Conservation (phyloP, 306 rosid species). For the Pyrus pyrifolia region DNA sequence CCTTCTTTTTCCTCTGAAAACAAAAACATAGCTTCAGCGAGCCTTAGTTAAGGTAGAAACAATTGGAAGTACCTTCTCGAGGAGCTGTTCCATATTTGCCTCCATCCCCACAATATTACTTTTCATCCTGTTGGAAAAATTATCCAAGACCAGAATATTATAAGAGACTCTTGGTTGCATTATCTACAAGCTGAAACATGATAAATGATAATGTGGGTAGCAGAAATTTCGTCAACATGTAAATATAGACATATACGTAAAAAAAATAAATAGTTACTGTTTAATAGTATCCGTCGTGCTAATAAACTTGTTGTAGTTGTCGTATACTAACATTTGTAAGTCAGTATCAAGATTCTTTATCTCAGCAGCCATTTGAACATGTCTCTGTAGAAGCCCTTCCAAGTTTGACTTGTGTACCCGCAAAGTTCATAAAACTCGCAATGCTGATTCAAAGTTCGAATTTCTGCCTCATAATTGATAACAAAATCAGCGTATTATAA, state of each 20-base stretch:
- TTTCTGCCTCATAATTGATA: background rate
- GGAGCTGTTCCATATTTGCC: slow-evolving; percentile 84
- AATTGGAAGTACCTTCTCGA: slow-evolving; percentile 46
- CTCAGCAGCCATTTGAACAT: slow-evolving; percentile 88
- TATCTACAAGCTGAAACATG: background rate
- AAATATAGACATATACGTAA: background rate
- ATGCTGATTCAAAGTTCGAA: background rate
- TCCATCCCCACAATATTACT: slow-evolving; percentile 93
- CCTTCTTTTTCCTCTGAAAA: background rate
- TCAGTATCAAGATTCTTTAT: slow-evolving; percentile 98
- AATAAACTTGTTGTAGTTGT: slow-evolving; percentile 86
- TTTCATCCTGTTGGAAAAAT: slow-evolving; percentile 59
- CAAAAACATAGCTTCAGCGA: background rate
- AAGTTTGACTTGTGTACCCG: slow-evolving; percentile 63
- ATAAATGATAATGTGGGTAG: background rate
- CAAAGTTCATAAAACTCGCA: slow-evolving; percentile 6
- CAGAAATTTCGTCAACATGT: background rate
- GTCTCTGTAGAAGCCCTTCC: slow-evolving; percentile 77
- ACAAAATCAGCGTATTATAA: background rate
- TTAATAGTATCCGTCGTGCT: slow-evolving; percentile 87
- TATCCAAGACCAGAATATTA: background rate
- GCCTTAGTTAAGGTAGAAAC: background rate
- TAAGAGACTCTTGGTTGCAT: background rate
- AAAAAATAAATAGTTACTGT: slow-evolving; percentile 32
- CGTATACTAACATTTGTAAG: slow-evolving; percentile 88